These are phyloP conservation scores for Angophora floribunda DNA, from an alignment of 345 rosid genomes.

Conservation along the genomic window DNA sequence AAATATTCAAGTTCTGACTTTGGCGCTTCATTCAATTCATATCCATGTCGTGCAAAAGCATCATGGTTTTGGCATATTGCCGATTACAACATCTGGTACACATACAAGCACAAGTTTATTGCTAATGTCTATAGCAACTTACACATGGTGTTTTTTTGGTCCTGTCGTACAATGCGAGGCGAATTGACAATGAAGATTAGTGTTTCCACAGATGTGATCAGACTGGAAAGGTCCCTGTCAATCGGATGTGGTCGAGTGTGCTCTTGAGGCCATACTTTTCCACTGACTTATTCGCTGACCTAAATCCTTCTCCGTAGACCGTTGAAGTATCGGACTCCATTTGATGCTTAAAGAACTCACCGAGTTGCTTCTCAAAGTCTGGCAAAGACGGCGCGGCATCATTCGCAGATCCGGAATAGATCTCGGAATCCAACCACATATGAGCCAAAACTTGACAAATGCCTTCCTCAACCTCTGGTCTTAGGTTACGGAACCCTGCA, in stretches of 20 bases:
- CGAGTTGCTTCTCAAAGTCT: slow-evolving; percentile 88
- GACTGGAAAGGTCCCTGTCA: slow-evolving; percentile 78
- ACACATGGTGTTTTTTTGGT: background rate
- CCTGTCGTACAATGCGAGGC: background rate
- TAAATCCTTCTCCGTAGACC: slow-evolving; percentile 91
- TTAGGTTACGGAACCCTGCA: slow-evolving; percentile 74
- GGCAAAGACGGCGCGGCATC: slow-evolving; percentile 40
- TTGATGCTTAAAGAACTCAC: slow-evolving; percentile 87
- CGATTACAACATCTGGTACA: background rate
- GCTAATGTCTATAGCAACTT: background rate
- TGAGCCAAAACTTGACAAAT: slow-evolving; percentile 95
- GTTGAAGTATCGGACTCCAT: slow-evolving; percentile 72
- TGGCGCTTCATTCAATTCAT: background rate
- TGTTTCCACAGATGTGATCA: slow-evolving; percentile 2
- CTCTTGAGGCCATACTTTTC: slow-evolving; percentile 56
- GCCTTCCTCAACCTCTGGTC: slow-evolving; percentile 97
- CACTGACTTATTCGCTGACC: slow-evolving; percentile 69
- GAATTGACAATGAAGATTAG: background rate
- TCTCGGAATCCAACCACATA: slow-evolving; percentile 97
- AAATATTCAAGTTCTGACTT: background rate
- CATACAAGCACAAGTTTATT: background rate
- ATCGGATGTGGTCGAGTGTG: slow-evolving; percentile 75
- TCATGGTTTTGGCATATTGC: background rate
- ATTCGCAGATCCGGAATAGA: slow-evolving; percentile 37
- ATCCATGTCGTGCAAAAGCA: background rate